Evolutionary conservation across 352 stramenopile species (phyloP).

Genomic region (Globisporangium camurandrum): DNA sequence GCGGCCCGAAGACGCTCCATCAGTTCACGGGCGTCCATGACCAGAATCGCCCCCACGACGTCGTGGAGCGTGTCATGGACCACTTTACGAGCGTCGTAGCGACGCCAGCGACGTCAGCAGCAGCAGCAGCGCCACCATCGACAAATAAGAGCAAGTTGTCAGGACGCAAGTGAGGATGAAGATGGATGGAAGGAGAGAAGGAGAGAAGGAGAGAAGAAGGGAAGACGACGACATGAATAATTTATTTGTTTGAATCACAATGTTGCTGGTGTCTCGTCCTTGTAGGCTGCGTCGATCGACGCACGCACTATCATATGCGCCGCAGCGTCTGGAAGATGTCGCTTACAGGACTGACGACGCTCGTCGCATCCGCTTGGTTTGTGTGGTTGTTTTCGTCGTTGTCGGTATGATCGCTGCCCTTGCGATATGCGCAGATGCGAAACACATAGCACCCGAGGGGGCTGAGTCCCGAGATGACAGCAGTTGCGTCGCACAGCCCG

Average conservation of each 20-base stretch:
- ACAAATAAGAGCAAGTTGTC: no score
- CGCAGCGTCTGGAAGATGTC: constrained; percentile 18
- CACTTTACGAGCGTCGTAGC: constrained; percentile 26
- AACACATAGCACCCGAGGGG: constrained; percentile 21
- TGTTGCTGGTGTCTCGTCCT: background rate
- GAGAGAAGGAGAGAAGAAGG: background rate
- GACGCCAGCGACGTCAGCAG: background rate
- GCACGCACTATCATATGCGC: constrained; percentile 11
- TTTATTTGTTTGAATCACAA: background rate
- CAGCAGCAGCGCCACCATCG: background rate
- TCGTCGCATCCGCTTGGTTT: no score
- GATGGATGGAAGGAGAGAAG: no score
- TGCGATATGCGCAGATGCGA: constrained; percentile 9
- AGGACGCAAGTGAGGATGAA: constrained; percentile 7
- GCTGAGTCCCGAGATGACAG: constrained; percentile 11
- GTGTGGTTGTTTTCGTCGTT: no score
- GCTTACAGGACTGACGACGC: constrained; percentile 16
- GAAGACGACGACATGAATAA: constrained; percentile 1
- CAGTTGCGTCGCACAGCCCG: constrained; percentile 2
- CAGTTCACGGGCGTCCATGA: constrained; percentile 53
- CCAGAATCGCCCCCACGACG: constrained; percentile 41
- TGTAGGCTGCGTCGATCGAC: background rate
- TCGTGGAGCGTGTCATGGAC: constrained; percentile 31
- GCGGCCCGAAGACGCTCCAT: constrained; percentile 47
- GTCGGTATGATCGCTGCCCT: background rate